These are phyloP conservation scores for Xanthoconium separans DNA, from an alignment of 1,284 basidiomycete species.

Conservation along the genomic window DNA sequence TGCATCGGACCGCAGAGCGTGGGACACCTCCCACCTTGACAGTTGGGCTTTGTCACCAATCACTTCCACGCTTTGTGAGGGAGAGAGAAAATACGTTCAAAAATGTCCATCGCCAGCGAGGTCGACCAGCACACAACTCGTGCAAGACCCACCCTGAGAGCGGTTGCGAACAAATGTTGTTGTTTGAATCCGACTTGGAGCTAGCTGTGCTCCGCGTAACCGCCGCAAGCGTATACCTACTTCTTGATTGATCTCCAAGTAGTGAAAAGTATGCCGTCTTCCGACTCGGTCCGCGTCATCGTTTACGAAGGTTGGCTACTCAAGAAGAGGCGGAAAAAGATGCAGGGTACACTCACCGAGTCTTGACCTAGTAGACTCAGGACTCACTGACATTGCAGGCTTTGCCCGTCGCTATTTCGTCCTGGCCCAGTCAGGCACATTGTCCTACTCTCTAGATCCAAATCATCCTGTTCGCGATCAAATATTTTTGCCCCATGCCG, in stretches of 20 bases:
- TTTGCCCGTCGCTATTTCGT: constrained; percentile 81
- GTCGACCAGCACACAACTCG: not conserved
- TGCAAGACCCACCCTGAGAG: not conserved
- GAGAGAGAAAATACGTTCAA: constrained; percentile 13
- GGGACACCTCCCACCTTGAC: constrained; percentile 25
- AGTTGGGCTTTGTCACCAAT: constrained; percentile 6
- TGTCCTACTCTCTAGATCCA: constrained; percentile 75
- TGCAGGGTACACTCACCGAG: constrained; percentile 60
- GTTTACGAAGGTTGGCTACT: constrained; percentile 73
- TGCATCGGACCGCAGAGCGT: constrained; percentile 13
- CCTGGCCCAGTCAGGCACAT: constrained; percentile 61
- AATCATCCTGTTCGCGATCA: constrained; percentile 71
- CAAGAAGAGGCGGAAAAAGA: constrained; percentile 80
- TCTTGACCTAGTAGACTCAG: constrained; percentile 5
- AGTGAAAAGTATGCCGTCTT: not conserved
- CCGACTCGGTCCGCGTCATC: constrained; percentile 30
- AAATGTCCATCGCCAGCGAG: constrained; percentile 1
- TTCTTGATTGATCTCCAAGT: too few species aligned
- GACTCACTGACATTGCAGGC: constrained; percentile 45
- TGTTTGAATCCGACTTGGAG: constrained; percentile 10
- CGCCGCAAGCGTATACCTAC: not conserved
- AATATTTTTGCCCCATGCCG: constrained; percentile 64
- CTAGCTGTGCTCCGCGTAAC: constrained; percentile 1
- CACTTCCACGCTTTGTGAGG: not conserved
- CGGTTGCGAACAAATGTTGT: not conserved